Evolutionary conservation across 352 stramenopile genomes (phyloP).

Genomic region (Pythium brachiatum): DNA sequence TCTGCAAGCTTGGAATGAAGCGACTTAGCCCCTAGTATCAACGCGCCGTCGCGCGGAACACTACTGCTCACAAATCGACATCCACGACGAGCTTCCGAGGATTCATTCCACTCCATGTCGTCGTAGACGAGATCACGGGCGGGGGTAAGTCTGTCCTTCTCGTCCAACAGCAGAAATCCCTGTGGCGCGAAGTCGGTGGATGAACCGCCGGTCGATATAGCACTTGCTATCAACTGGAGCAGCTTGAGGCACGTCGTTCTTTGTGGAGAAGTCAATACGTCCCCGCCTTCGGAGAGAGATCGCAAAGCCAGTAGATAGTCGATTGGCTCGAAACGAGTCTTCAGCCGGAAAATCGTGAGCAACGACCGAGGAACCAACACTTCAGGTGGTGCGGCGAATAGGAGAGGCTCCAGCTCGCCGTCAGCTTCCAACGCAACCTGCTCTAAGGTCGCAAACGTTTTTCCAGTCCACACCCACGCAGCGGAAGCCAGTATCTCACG

Average conservation of each 20-base stretch:
- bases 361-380: conserved; percentile 56
- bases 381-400: conserved; percentile 57
- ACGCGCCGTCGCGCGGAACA: conserved; percentile 42
- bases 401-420: conserved; percentile 46
- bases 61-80: conserved; percentile 50
- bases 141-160: conserved; percentile 14
- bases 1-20: conserved; percentile 64
- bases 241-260: conserved; percentile 40
- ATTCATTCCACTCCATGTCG: conserved; percentile 81
- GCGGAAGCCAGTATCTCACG: conserved; percentile 36
- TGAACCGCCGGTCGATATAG: background rate
- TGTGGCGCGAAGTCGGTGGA: background rate
- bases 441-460: conserved; percentile 42
- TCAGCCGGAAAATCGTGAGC: conserved; percentile 52
- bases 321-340: conserved; percentile 40
- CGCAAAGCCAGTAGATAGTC: conserved; percentile 62
- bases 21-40: conserved; percentile 51
- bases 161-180: conserved; percentile 27
- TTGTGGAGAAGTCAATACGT: conserved; percentile 17
- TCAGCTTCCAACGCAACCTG: conserved; percentile 54
- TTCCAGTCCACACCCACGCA: conserved; percentile 74
- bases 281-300: conserved; percentile 32
- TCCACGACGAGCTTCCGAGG: conserved; percentile 45
- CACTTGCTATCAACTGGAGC: conserved; percentile 36
- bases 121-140: conserved; percentile 51